A percentile compares a stretch with the other conserved stretches of the same genome.
Conservation (phyloP, 1,139 yeast species). For the Candida pseudoviswanathii region DNA sequence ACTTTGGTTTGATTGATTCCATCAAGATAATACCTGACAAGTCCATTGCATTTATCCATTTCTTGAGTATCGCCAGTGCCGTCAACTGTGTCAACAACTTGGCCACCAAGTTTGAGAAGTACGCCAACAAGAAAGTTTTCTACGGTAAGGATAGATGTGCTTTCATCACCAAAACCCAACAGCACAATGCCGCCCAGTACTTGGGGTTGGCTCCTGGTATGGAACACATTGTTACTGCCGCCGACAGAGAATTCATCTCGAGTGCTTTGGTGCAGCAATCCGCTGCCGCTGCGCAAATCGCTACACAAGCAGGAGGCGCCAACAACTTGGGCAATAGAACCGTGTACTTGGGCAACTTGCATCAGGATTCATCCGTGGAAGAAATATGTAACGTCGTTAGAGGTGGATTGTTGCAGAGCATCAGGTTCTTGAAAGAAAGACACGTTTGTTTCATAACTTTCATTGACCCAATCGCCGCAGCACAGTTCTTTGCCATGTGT, state of each 20-base stretch:
- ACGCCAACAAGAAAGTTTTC: conserved; percentile 57
- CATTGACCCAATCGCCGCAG: conserved; percentile 89
- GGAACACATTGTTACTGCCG: conserved; percentile 80
- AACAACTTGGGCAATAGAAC: conserved; percentile 88
- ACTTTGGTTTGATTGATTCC: conserved; percentile 58
- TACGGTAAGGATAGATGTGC: conserved; percentile 70
- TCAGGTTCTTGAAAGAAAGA: conserved; percentile 72
- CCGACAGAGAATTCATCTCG: conserved; percentile 68
- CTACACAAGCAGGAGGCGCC: conserved; percentile 75
- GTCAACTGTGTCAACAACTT: conserved; percentile 60
- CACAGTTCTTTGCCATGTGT: conserved; percentile 88
- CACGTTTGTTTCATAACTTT: conserved; percentile 93
- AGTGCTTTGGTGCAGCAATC: conserved; percentile 67
- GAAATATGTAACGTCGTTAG: conserved; percentile 93
- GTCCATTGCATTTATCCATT: conserved; percentile 64
- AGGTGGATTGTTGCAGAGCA: conserved; percentile 83
- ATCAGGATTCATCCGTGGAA: conserved; percentile 82
- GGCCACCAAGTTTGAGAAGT: conserved; percentile 52
- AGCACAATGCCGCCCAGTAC: conserved; percentile 95
- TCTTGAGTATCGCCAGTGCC: conserved; percentile 58
- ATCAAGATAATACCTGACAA: conserved; percentile 59
- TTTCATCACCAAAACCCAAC: conserved; percentile 88
- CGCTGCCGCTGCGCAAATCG: conserved; percentile 73
- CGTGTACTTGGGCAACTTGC: conserved; percentile 85
- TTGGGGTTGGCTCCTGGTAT: conserved; percentile 88